Evolutionary conservation across 805 yeast species (phyloP), one percentile per base, ranked within the genome.

Genomic region (Barnettozyma botsteinii): DNA sequence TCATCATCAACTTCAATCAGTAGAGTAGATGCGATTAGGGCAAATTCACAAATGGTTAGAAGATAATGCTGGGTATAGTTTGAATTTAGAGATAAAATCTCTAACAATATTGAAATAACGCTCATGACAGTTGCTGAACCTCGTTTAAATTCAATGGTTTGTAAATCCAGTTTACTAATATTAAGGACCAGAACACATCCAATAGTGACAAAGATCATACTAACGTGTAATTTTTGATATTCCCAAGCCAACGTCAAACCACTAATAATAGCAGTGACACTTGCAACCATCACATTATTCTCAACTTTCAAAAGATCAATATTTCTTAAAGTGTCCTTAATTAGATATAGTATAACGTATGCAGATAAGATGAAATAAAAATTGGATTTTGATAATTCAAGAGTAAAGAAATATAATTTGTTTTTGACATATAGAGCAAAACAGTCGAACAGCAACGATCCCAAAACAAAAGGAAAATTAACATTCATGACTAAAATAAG

Each of bases 11-110:
- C 46, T 2, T 38, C 39, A 7, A 53, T 48, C 4, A 51, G 32
- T 0, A 36, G 41, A 6, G 56, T 41, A 4, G 25, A 14, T 4
- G 37, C 15, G 3, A 48, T 41, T 12, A 55, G 19, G 0, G 42
- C 9, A 5, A 53, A 33, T 30, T 53, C 54, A 7, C 42, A 41
- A 8, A 37, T 9, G 7, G 52, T 45, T 10, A 43, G 23, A 7
- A 38, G 6, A 15, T 33, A 33, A 38, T 48, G 19, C 11, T 35
- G 33, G 4, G 36, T 29, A 20, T 40, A 49, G 20, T 42, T 37
- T 8, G 51, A 42, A 34, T 59, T 59, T 36, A 64, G 56, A 2
- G 70, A 64, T 38, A 65, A 40, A 27, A 57, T 55, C 31, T 64
- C 65, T 38, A 67, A 41, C 13, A 61, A 35, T 3, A 64, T 47